These are phyloP conservation scores for Nepenthes alata DNA, from an alignment of 179 eudicot species.

Conservation along the genomic window DNA sequence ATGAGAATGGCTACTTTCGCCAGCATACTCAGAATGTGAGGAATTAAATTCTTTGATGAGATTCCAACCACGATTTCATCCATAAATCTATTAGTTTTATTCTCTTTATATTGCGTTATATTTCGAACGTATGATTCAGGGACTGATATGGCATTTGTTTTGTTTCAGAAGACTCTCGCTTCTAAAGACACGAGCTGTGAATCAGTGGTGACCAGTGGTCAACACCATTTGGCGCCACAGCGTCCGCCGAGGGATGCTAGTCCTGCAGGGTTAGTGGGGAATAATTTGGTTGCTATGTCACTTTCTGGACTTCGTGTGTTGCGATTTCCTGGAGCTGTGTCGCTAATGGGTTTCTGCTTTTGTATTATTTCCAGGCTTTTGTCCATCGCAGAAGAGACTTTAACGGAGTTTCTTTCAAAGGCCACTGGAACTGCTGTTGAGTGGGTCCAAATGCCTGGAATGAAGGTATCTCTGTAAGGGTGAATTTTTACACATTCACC, in stretches of 20 bases:
- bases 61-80: not conserved
- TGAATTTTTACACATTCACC: not conserved
- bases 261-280: constrained; percentile 90
- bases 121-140: not conserved
- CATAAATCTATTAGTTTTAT: not conserved
- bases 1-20: constrained; percentile 77
- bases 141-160: constrained; percentile 3
- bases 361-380: constrained; percentile 58
- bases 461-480: constrained; percentile 49
- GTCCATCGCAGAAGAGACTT: constrained; percentile 99
- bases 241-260: constrained; percentile 95
- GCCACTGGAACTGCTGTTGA: constrained; percentile 99
- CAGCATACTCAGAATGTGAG: constrained; percentile 69
- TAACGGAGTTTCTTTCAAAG: constrained; percentile 98
- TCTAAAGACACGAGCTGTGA: constrained; percentile 86
- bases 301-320: constrained; percentile 21
- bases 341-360: constrained; percentile 15
- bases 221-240: constrained; percentile 72
- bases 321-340: constrained; percentile 10
- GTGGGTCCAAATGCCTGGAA: constrained; percentile 99
- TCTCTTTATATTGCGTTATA: not conserved
- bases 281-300: constrained; percentile 29
- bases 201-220: constrained; percentile 95
- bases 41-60: not conserved
- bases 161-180: constrained; percentile 45